Base-by-base conservation (phyloP, 2,329 filamentous ascomycete species). In the Colletotrichum euphorbiae region DNA sequence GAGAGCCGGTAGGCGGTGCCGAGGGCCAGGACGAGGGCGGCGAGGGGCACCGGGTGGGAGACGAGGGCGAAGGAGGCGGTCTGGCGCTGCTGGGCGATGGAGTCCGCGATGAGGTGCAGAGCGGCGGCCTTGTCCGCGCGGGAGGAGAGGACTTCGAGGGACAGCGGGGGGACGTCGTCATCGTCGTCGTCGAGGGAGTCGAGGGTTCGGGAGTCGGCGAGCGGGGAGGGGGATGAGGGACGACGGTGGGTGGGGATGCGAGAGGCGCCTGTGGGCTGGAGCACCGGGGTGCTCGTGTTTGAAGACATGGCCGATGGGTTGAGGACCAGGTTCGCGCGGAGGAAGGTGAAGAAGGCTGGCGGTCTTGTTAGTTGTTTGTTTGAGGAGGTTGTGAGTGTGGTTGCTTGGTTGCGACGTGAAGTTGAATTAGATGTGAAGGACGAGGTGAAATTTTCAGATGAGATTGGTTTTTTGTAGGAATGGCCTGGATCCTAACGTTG, bases 21-120 rank as follows among this genome's bases (percentile, higher is more conserved):
- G 17, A 88, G 77, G 15, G 78, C 73, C 11, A 79, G 75, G 45
- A 79, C 74, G n/a, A 89, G 79, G 7, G 82, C 77, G 21, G 83
- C 79, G 13, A 90, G 75, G 56, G 83, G 81, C 24, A 87, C 76
- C 0, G 87, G 88, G 78, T 93, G 89, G 73, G 86, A 87, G 69
- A 92, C 82, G 67, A 96, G 81, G 70, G 87, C 81, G 62, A 82
- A 81, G 46, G 89, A 87, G 19, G 92, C 89, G 8, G 85, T 80
- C 76, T 93, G 90, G 70, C 91, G 89, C 82, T 96, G 93, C 79
- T 97, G 91, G 40, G 93, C 92, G 56, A 97, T 87, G 67, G 90
- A 93, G 79, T 95, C 93, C 69, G 93, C 91, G 43, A 97, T 85
- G 19, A 97, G 87, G 70, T 87, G 87, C 58, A 97, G 83, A 17